Evolutionary conservation across 306 rosid species (phyloP), one percentile per base, ranked within the genome.

Genomic region (Citrullus mucosospermus): DNA sequence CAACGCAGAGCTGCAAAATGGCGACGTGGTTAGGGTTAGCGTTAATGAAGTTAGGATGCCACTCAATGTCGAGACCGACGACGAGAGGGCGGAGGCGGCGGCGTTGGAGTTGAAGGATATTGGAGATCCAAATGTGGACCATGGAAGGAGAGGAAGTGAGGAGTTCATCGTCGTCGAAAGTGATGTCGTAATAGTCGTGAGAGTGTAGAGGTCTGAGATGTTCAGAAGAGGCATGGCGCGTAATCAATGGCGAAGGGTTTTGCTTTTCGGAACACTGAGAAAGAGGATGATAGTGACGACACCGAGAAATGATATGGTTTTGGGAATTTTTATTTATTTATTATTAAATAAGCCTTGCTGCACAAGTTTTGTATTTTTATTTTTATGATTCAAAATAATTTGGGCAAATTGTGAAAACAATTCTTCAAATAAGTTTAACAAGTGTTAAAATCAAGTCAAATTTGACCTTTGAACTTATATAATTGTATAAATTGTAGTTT

Each of bases 41-140:
- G 39, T 0, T 7, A 75, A 25, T 25, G 28, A 36, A 68, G 70
- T 9, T 82, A 15, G 90, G 90, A 4, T 85, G 82, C 90, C 88
- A 85, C 75, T 87, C 87, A 6, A 83, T 9, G 81, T 83, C 90
- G 18, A 87, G 81, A 12, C 90, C 85, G 6, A 87, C 82, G 22
- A 85, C 43, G 56, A 82, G 78, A 9, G 14, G 61, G 76, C 60
- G 58, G 48, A 66, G 82, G 50, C 70, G 48, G 56, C 16, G 54
- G 25, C 61, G 67, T 56, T 81, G 76, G 66, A 44, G 12, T 28
- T 13, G 51, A 63, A 51, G 12, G 63, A 61, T 63, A 9, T 61
- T 28, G 17, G 78, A 13, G 34, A 87, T 61, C 90, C 90, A 87
- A 4, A 53, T 1, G 15, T 81, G 80, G 55, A 85, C 88, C 78